Base-by-base conservation (phyloP, 257 asterid species). In the Rhazya stricta region DNA sequence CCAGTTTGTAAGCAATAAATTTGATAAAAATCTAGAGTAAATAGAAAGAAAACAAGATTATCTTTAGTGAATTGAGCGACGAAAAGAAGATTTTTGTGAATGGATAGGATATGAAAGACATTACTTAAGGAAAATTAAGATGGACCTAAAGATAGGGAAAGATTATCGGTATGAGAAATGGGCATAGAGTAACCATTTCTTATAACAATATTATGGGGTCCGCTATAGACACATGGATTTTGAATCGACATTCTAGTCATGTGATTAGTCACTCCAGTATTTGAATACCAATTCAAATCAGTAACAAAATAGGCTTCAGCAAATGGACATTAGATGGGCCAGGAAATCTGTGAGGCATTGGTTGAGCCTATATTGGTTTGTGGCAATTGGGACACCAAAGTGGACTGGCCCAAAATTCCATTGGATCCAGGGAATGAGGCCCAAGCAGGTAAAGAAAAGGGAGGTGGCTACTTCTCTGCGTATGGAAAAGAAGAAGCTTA, bases 101-200 rank as follows among this genome's bases (percentile, higher is more conserved):
- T 34, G 0, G 61, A 27, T 10, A 72, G 78, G 23, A 62, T 61
- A 30, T 74, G 62, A 1, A 62, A 11, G 32, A 74, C 67, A 62
- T 43, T 27, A 6, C 39, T 48, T 16, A 74, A 30, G 8, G 13
- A 4, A 37, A 74, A 18, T 27, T 62, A 13, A 23, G 15, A 10
- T 6, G 27, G 12, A 3, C 16, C 29, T 15, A 46, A 21, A 15
- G 6, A 29, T 6, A 63, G 62, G 16, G 4, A 4, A 42, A 51
- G 19, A 25, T 60, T 3, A 57, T 62, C 72, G 62, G 62, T 63
- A 23, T 48, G 25, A 41, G 27, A 6, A 16, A 62, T 74, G 19
- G 2, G 18, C 63, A 74, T 43, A 63, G 72, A 61, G 27, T 13
- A 2, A 46, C 46, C 78, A 9, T 74, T 74, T 16, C 78, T 71